These are phyloP conservation scores for Pichia sp. DNA, from an alignment of 1,139 yeast genomes.

Conservation along the genomic window DNA sequence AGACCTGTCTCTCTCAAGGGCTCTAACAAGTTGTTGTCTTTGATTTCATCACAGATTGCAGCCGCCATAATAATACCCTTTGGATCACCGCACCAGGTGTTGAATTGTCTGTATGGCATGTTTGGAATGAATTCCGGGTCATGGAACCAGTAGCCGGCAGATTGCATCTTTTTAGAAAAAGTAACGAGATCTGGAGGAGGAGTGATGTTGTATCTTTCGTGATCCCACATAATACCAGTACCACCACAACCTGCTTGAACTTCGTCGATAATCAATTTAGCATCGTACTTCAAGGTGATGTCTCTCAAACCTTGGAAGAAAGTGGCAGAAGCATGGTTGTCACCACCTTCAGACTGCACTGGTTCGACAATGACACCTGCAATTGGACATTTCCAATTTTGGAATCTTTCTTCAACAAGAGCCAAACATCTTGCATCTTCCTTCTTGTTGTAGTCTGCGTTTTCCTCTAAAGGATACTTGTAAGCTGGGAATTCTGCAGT, in stretches of 20 bases:
- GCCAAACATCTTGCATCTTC: conserved; percentile 69
- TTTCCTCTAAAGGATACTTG: conserved; percentile 64
- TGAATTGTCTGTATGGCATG: conserved; percentile 76
- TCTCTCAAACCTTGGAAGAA: conserved; percentile 79
- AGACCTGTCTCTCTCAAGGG: conserved; percentile 59
- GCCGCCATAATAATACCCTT: conserved; percentile 71
- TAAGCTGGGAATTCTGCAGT: conserved; percentile 76
- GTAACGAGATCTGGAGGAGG: conserved; percentile 80
- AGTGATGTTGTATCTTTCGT: conserved; percentile 70
- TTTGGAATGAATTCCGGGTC: conserved; percentile 68
- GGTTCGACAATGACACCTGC: conserved; percentile 80
- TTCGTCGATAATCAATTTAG: conserved; percentile 73
- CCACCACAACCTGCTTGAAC: conserved; percentile 90
- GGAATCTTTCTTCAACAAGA: conserved; percentile 52
- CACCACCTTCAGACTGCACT: conserved; percentile 85
- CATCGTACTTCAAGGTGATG: conserved; percentile 61
- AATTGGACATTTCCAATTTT: conserved; percentile 59
- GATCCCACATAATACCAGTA: conserved; percentile 83
- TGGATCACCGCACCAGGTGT: conserved; percentile 92
- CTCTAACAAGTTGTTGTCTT: conserved; percentile 54
- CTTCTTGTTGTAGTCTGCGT: conserved; percentile 49
- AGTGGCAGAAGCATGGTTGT: conserved; percentile 70
- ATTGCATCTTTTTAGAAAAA: conserved; percentile 80
- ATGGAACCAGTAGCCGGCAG: conserved; percentile 79
- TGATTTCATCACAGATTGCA: conserved; percentile 61